A percentile compares a stretch with the other conserved stretches of the same genome.
Evolutionary conservation across 2,329 filamentous ascomycete species (phyloP).

Genomic region (Mycosphaerella sp.): DNA sequence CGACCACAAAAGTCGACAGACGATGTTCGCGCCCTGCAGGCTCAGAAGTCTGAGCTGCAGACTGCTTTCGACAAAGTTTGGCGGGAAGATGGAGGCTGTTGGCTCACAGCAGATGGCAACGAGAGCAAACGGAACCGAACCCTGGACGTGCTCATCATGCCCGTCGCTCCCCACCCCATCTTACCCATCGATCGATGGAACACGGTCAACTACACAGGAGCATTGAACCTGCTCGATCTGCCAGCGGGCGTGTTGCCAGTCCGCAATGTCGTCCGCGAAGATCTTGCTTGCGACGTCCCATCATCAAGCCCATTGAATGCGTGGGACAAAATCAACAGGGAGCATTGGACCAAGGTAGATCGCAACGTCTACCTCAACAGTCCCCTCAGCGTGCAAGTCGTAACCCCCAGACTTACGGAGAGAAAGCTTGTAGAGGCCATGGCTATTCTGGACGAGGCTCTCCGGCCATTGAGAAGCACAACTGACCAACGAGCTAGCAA

Average conservation of each 20-base stretch:
- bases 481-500: not conserved
- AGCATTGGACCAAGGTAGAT: constrained; percentile 52
- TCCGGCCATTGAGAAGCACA: constrained; percentile 22
- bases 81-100: constrained; percentile 40
- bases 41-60: constrained; percentile 48
- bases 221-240: constrained; percentile 58
- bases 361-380: constrained; percentile 50
- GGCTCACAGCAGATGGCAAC: constrained; percentile 19
- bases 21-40: constrained; percentile 49
- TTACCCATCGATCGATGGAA: constrained; percentile 58
- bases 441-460: constrained; percentile 47
- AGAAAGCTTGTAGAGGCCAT: constrained; percentile 50
- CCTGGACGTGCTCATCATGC: constrained; percentile 58
- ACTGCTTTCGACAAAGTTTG: constrained; percentile 54
- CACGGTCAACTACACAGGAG: constrained; percentile 55
- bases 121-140: constrained; percentile 12
- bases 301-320: constrained; percentile 40
- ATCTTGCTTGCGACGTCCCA: constrained; percentile 47
- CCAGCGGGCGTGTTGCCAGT: constrained; percentile 55
- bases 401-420: constrained; percentile 51
- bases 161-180: constrained; percentile 58
- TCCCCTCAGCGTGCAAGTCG: constrained; percentile 52
- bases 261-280: constrained; percentile 43
- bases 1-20: constrained; percentile 44
- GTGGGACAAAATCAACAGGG: constrained; percentile 57